These are phyloP conservation scores for Lonicera japonica DNA, from an alignment of 129 eudicot genomes.

Conservation along the genomic window DNA sequence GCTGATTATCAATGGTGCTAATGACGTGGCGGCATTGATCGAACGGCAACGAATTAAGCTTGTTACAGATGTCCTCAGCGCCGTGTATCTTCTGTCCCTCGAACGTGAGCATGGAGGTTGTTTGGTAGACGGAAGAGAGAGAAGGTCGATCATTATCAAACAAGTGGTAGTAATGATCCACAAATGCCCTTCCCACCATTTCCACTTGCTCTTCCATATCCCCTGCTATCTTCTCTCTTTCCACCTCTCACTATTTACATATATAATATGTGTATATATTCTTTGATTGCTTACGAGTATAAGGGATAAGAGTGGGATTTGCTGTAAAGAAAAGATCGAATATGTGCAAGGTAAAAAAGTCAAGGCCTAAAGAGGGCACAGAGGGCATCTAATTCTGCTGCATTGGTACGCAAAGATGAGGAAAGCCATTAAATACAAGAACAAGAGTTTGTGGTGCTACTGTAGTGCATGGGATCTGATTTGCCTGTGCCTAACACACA, in stretches of 20 bases:
- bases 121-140: slow-evolving; percentile 59
- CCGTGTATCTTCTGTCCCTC: slow-evolving; percentile 73
- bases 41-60: slow-evolving; percentile 55
- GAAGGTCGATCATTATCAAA: slow-evolving; percentile 62
- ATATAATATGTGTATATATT: too few species aligned
- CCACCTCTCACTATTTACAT: background rate
- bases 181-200: slow-evolving; percentile 79
- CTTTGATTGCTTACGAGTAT: background rate
- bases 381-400: slow-evolving; percentile 45
- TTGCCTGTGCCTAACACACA: too few species aligned
- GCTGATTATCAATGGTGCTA: slow-evolving; percentile 79
- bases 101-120: slow-evolving; percentile 63
- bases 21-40: slow-evolving; percentile 66
- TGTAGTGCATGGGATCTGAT: too few species aligned
- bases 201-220: slow-evolving; percentile 69
- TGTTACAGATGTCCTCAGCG: slow-evolving; percentile 39
- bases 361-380: background rate
- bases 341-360: background rate
- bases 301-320: background rate
- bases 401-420: slow-evolving; percentile 51
- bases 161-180: slow-evolving; percentile 70
- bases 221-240: background rate
- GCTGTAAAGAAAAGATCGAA: background rate
- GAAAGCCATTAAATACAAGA: too few species aligned
- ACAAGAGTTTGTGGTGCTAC: too few species aligned